These are phyloP conservation scores for Corymbia calophylla DNA, from an alignment of 441 rosid species.

Conservation along the genomic window DNA sequence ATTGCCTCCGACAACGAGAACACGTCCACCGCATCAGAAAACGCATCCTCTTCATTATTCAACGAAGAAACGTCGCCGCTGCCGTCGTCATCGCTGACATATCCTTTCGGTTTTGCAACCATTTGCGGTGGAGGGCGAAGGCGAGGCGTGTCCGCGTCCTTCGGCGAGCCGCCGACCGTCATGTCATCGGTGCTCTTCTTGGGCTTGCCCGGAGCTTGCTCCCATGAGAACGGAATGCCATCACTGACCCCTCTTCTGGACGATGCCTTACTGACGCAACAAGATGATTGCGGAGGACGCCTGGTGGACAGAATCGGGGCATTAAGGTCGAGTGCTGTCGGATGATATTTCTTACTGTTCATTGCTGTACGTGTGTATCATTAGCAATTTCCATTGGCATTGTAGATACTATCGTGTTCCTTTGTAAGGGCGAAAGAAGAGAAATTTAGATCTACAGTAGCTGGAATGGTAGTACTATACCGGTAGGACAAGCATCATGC, in stretches of 20 bases:
- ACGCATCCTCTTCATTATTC: constrained; percentile 13
- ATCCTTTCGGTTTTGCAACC: constrained; percentile 13
- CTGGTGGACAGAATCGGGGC: constrained; percentile 68
- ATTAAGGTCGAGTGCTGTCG: constrained; percentile 54
- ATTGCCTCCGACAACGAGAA: constrained; percentile 77
- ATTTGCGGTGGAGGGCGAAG: constrained; percentile 54
- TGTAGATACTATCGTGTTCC: not conserved
- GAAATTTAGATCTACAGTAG: not conserved
- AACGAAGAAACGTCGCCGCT: not conserved
- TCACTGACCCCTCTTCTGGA: constrained; percentile 15
- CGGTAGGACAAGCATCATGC: not conserved
- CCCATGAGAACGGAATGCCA: constrained; percentile 85
- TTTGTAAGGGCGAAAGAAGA: not conserved
- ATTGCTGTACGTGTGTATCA: not conserved
- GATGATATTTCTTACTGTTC: not conserved
- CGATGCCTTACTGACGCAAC: constrained; percentile 4
- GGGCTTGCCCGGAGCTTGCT: constrained; percentile 78
- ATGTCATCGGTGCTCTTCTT: constrained; percentile 17
- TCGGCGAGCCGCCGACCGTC: not conserved
- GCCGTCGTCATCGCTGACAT: constrained; percentile 21
- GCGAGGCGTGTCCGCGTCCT: constrained; percentile 39
- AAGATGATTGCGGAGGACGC: constrained; percentile 22
- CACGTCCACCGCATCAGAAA: constrained; percentile 41
- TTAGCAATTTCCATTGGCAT: not conserved
- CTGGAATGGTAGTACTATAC: not conserved